Evolutionary conservation across 805 yeast species (phyloP).

Genomic region (Yarrowia keelungensis): DNA sequence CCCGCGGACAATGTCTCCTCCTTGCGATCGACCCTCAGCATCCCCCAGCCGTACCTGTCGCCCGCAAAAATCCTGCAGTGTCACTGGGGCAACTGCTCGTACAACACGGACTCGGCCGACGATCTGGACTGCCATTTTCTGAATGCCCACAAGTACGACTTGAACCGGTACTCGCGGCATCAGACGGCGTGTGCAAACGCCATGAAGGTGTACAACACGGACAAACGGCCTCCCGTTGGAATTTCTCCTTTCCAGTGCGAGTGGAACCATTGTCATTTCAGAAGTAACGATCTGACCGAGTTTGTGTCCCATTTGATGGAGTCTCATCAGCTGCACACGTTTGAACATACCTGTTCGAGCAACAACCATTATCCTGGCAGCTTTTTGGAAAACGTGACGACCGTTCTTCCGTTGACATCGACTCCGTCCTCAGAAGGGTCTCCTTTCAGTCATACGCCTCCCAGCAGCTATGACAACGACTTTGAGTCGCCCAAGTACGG

Average conservation of each 20-base stretch:
- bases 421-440: slow-evolving; percentile 12
- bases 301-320: slow-evolving; percentile 67
- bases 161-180: slow-evolving; percentile 40
- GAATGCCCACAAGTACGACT: slow-evolving; percentile 44
- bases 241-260: slow-evolving; percentile 59
- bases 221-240: slow-evolving; percentile 26
- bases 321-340: slow-evolving; percentile 51
- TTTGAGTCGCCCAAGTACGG: slow-evolving; percentile 27
- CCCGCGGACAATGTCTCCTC: slow-evolving; percentile 20
- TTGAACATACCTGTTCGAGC: slow-evolving; percentile 27
- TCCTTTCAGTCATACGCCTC: slow-evolving; percentile 14
- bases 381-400: slow-evolving; percentile 40
- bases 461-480: slow-evolving; percentile 17
- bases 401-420: slow-evolving; percentile 11
- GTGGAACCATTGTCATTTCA: slow-evolving; percentile 75
- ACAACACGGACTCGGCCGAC: slow-evolving; percentile 52
- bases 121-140: slow-evolving; percentile 58
- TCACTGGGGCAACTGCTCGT: slow-evolving; percentile 72
- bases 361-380: slow-evolving; percentile 42
- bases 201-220: slow-evolving; percentile 39
- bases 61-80: slow-evolving; percentile 51
- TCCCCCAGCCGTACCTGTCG: slow-evolving; percentile 23
- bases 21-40: slow-evolving; percentile 6
- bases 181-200: slow-evolving; percentile 35
- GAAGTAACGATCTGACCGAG: slow-evolving; percentile 59